Percentiles rank a stretch among this genome's conserved stretches.
Evolutionary conservation across 345 rosid species (phyloP).

Genomic region (Arabidopsis suecica): DNA sequence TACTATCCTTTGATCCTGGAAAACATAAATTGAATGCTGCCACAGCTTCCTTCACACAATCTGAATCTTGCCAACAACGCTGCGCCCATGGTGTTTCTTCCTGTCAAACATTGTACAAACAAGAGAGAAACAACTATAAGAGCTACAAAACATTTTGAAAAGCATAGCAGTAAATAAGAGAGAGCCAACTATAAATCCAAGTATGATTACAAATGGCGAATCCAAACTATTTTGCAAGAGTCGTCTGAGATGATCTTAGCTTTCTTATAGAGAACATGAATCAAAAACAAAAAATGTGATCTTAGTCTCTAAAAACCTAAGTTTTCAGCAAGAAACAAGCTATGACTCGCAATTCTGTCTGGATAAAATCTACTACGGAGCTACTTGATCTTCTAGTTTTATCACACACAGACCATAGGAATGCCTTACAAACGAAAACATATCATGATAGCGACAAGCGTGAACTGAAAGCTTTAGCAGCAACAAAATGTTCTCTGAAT

Average conservation of each 20-base stretch:
- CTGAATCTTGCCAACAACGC: conserved; percentile 65
- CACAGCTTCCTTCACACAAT: conserved; percentile 55
- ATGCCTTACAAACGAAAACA: background rate
- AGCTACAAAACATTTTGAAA: conserved; percentile 1
- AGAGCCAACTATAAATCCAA: background rate
- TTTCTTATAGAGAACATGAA: conserved; percentile 5
- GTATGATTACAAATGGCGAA: background rate
- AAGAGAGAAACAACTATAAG: conserved; percentile 15
- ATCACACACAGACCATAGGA: background rate
- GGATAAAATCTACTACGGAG: background rate
- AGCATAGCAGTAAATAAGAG: background rate
- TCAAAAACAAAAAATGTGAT: background rate
- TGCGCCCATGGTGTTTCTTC: conserved; percentile 60
- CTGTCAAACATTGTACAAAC: conserved; percentile 52
- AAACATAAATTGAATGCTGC: conserved; percentile 54
- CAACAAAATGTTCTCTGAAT: background rate
- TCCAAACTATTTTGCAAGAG: background rate
- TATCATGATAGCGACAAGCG: background rate
- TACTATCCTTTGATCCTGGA: conserved; percentile 51
- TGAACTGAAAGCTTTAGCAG: background rate
- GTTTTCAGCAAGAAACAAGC: conserved; percentile 7
- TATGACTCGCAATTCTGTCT: background rate
- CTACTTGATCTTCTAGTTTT: background rate
- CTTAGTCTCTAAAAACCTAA: conserved; percentile 14
- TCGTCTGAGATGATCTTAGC: background rate